Conservation (phyloP, 108 stramenopile species). For the Licmophora abbreviata region DNA sequence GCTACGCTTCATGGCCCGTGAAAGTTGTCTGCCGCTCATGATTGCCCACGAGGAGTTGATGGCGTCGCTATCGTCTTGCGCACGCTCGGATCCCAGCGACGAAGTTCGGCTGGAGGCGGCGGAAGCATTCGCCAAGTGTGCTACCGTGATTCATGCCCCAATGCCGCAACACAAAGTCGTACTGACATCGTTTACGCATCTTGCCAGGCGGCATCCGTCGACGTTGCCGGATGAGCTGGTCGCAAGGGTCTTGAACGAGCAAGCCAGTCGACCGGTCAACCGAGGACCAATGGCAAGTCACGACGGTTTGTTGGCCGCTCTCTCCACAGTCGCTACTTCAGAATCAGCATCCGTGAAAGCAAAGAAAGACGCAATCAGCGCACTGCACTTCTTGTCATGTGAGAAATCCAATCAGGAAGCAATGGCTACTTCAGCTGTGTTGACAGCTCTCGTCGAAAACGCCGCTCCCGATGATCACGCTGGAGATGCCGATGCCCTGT, state of each 20-base stretch:
- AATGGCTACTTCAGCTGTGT: constrained; percentile 6
- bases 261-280: constrained; percentile 26
- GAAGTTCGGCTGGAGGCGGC: constrained; percentile 39
- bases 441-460: constrained; percentile 16
- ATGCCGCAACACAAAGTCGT: constrained; percentile 26
- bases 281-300: constrained; percentile 12
- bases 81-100: constrained; percentile 16
- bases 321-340: constrained; percentile 13
- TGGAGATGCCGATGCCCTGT: no score
- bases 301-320: constrained; percentile 7
- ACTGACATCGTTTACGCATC: constrained; percentile 19
- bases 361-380: constrained; percentile 25
- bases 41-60: constrained; percentile 16
- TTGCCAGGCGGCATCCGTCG: constrained; percentile 6
- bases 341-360: constrained; percentile 6
- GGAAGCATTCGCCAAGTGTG: constrained; percentile 31
- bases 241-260: constrained; percentile 27
- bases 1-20: constrained; percentile 21
- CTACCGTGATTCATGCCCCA: constrained; percentile 13
- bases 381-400: constrained; percentile 18
- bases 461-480: no score
- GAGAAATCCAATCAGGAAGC: constrained; percentile 12
- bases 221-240: constrained; percentile 8
- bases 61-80: constrained; percentile 22
- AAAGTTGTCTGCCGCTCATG: constrained; percentile 15